Base-by-base conservation (phyloP, 352 stramenopile genomes). In the Phytophthora sp. region DNA sequence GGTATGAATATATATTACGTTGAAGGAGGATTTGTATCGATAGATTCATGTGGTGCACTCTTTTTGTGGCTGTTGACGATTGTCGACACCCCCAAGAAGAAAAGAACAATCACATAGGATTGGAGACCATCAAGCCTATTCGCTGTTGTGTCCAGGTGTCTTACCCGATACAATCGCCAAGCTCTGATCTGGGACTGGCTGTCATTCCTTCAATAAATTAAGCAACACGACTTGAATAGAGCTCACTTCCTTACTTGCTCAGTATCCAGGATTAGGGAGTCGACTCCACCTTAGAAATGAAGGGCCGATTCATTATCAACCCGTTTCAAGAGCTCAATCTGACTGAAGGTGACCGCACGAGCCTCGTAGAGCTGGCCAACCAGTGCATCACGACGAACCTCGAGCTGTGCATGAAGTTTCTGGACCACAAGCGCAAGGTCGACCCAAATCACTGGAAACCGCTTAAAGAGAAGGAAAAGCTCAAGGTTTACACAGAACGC, bases 391-490 rank as follows among this genome's bases (percentile, higher is more conserved):
- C 69, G 50, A 15, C 62, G 20, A 69, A 69, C 24, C 56, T 75
- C 21, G 67, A 75, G 18, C 67, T 65, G 39, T 75, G 69, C 51
- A 64, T 45, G 9, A 52, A 7, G n/a, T 69, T 59, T n/a, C n/a
- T n/a, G n/a, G n/a, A 16, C 66, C 66, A n/a, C 60, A 66, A 12
- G 46, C 63, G 33, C 50, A 36, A 30, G n/a, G 50, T 81, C 1
- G 63, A 86, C 38, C 18, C 51, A 35, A 64, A 53, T 26, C 56
- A 47, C 4, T 82, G 77, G 74, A 81, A 83, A 45, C 54, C 78
- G 1, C 68, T 69, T 61, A 81, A 79, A 52, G 52, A 83, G 49
- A 74, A 71, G 20, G 45, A 86, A 63, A 57, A 64, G 0, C 50
- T 86, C 42, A 63, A 66, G 13, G 79, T 79, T 55, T 83, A 75